Base-by-base conservation (phyloP, 139 green algal genomes). In the Yamagishiella unicocca region DNA sequence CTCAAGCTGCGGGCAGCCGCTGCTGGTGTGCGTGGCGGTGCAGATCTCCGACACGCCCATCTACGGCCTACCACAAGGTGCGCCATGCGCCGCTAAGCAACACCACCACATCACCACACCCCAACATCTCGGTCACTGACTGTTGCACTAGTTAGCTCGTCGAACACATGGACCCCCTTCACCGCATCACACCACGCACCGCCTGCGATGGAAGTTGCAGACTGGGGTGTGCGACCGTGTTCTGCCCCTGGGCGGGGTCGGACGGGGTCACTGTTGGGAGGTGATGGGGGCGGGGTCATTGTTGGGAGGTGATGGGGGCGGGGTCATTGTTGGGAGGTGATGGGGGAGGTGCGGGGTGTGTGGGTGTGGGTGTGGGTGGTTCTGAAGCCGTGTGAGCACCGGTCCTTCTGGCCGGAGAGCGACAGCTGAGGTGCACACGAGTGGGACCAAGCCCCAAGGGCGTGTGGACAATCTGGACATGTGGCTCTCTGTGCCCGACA, bases 21-120 rank as follows among this genome's bases (percentile, higher is more conserved):
- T 86, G 42, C 46, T 86, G 64, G 5, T 86, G 31, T 86, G 80
- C 27, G 17, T 43, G 19, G 80, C 31, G 5, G 80, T 86, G 62
- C 40, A 67, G 9, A 77, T 50, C 1, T 14, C 46, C 7, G 80
- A 86, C 42, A 86, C 80, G 42, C 64, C 80, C 3, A n/a, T 86
- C 24, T 67, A 77, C 80, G 80, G 42, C n/a, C 19, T 76, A 42
- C 61, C 61, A 1, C 14, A 12, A 27, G 61, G 79, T 85, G 45
- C 12, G 79, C 25, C 6, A 71, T 21, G 5, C n/a, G n/a, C n/a
- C n/a, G n/a, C n/a, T n/a, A n/a, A 58, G 14, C 14, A 25, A 58
- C 50, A 45, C 25, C 6, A 3, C 38, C n/a, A n/a, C n/a, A n/a
- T n/a, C n/a, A n/a, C n/a, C n/a, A n/a, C n/a, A n/a, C n/a, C n/a